These are phyloP conservation scores for Hibiscus trionum DNA, from an alignment of 345 rosid genomes.

Conservation along the genomic window DNA sequence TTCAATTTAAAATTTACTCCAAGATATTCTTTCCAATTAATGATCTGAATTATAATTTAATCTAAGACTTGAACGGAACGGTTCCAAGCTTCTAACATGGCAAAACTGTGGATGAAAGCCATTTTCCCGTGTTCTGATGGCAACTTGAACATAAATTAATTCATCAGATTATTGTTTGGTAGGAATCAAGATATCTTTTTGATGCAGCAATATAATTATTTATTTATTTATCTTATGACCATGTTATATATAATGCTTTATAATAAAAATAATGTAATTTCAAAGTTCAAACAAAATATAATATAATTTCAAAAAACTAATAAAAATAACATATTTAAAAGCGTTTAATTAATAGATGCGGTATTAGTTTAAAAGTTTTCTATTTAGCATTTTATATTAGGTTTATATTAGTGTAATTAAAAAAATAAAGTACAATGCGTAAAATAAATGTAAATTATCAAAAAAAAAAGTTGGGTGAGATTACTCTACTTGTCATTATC, in stretches of 20 bases:
- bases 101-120: conserved; percentile 4
- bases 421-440: too few species aligned
- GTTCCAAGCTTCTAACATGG: conserved; percentile 5
- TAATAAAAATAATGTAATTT: too few species aligned
- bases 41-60: not conserved
- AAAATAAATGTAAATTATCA: not conserved
- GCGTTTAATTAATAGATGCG: too few species aligned
- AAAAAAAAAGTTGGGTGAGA: not conserved
- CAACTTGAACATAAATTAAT: conserved; percentile 10
- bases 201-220: too few species aligned
- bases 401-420: too few species aligned
- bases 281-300: too few species aligned
- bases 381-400: too few species aligned
- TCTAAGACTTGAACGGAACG: not conserved
- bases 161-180: not conserved
- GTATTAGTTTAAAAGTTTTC: too few species aligned
- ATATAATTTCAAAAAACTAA: too few species aligned
- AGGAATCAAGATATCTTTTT: not conserved
- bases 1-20: not conserved
- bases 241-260: too few species aligned
- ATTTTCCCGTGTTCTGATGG: conserved; percentile 9
- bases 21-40: not conserved
- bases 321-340: too few species aligned
- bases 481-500: not conserved
- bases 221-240: too few species aligned